These are phyloP conservation scores for Uronychia binucleata DNA, from an alignment of 73 alveolate species.

Conservation along the genomic window DNA sequence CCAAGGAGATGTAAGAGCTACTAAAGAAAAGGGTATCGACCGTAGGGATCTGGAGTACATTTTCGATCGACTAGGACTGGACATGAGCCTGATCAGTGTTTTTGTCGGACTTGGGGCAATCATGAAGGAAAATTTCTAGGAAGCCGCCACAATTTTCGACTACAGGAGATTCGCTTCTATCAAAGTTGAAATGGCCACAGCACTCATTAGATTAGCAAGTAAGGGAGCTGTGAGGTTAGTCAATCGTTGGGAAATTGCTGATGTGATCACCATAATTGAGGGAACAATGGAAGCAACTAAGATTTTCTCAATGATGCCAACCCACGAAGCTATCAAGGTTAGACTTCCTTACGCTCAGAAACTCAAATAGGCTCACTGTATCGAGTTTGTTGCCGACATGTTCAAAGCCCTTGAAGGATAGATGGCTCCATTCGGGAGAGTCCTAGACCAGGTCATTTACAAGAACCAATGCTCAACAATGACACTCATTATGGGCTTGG, in stretches of 20 bases:
- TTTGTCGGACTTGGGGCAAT: background rate
- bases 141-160: background rate
- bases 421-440: background rate
- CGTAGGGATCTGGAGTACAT: background rate
- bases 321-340: background rate
- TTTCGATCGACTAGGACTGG: background rate
- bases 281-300: background rate
- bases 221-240: background rate
- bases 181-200: background rate
- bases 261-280: background rate
- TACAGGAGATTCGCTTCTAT: background rate
- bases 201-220: background rate
- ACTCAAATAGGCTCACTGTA: background rate
- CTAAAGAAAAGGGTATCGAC: too few species aligned
- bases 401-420: background rate
- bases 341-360: background rate
- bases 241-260: background rate
- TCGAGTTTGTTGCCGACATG: background rate
- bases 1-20: background rate
- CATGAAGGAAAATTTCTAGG: background rate
- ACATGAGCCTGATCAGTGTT: background rate
- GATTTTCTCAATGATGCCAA: background rate
- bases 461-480: background rate
- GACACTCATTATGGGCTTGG: background rate
- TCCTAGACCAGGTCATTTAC: background rate